Percentiles rank a stretch among this genome's conserved stretches.
phyloP scores from a whole-genome alignment of 2,329 filamentous ascomycete species.

The Dryadomyces quercus-mongolicae region DNA sequence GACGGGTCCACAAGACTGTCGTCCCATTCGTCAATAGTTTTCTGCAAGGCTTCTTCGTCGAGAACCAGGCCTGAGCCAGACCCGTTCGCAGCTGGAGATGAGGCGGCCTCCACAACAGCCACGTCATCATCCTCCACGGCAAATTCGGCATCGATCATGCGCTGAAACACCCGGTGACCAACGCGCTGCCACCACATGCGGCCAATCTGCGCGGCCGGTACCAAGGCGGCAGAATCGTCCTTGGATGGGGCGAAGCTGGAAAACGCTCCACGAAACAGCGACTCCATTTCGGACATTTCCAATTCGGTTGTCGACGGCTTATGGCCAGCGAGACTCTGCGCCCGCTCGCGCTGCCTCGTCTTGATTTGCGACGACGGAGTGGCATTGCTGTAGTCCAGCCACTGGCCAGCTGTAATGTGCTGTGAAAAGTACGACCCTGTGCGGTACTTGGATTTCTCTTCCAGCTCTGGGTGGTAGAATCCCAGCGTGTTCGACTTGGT shows the following conservation, averaged over 20 bases:
- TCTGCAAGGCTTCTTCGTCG: slow-evolving; percentile 39
- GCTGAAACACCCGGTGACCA: slow-evolving; percentile 53
- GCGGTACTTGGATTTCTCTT: slow-evolving; percentile 41
- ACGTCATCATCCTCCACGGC: slow-evolving; percentile 25
- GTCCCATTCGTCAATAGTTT: slow-evolving; percentile 47
- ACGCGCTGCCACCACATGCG: slow-evolving; percentile 67
- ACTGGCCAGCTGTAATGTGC: slow-evolving; percentile 53
- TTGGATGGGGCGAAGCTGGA: slow-evolving; percentile 68
- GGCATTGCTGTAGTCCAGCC: slow-evolving; percentile 58
- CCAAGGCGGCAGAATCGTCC: slow-evolving; percentile 59
- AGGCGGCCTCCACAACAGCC: slow-evolving; percentile 12
- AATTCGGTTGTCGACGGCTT: slow-evolving; percentile 43
- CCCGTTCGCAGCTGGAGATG: slow-evolving; percentile 20
- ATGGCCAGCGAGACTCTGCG: slow-evolving; percentile 51
- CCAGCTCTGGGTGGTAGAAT: slow-evolving; percentile 24
- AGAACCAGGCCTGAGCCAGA: slow-evolving; percentile 14
- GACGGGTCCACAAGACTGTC: slow-evolving; percentile 44
- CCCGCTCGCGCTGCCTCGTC: slow-evolving; percentile 58
- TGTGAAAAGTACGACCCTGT: slow-evolving; percentile 54
- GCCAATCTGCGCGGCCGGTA: slow-evolving; percentile 54
- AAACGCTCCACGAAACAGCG: slow-evolving; percentile 64
- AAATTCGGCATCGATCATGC: slow-evolving; percentile 43
- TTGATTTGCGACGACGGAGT: slow-evolving; percentile 40
- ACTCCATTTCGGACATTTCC: slow-evolving; percentile 57
- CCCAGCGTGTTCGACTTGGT: slow-evolving; percentile 41